Evolutionary conservation across 345 rosid genomes (phyloP).

Genomic region (Cardamine chenopodiifolia): DNA sequence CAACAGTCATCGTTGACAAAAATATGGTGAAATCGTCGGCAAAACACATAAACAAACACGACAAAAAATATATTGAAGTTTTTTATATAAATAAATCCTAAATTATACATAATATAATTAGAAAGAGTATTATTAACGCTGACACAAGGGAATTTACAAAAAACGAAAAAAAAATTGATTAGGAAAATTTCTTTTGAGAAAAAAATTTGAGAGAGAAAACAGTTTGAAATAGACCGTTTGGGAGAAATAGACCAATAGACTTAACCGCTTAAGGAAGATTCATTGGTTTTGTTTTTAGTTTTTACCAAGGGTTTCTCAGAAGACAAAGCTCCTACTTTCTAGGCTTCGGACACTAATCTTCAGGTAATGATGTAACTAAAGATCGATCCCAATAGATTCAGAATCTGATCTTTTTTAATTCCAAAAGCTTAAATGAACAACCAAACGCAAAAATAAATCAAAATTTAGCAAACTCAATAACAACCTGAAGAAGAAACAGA

Average conservation of each 20-base stretch:
- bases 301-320: not conserved
- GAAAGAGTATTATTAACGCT: too few relatives aligned
- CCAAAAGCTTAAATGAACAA: conserved; percentile 2
- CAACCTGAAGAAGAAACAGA: not conserved
- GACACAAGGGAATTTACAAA: too few relatives aligned
- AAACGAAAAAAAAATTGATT: too few relatives aligned
- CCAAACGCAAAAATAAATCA: not conserved
- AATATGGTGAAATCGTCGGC: too few relatives aligned
- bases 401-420: not conserved
- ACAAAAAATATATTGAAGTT: too few relatives aligned
- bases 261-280: not conserved
- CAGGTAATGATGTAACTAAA: not conserved
- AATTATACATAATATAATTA: too few relatives aligned
- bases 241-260: not conserved
- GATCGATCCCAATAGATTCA: not conserved
- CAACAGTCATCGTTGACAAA: too few relatives aligned
- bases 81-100: too few relatives aligned
- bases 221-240: too few relatives aligned
- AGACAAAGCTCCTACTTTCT: not conserved
- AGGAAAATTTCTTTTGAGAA: too few relatives aligned
- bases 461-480: not conserved
- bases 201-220: too few relatives aligned
- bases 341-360: not conserved
- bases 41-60: too few relatives aligned
- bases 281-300: not conserved